phyloP scores from a whole-genome alignment of 2,329 filamentous ascomycete species.

The Cladosporium austrohemisphaericum region DNA sequence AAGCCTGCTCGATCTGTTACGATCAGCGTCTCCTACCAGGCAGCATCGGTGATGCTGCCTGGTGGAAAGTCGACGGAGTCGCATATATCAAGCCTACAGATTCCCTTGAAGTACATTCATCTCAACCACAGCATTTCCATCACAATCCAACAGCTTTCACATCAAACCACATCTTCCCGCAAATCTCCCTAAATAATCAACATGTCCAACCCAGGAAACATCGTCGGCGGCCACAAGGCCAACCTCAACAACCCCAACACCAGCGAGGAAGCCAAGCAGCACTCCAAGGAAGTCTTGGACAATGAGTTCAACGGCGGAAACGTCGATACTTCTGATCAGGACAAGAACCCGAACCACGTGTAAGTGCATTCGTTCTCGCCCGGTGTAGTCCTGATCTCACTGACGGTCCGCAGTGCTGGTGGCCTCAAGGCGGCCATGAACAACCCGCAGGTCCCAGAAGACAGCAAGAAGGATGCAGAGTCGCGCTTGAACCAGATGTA shows the following conservation, averaged over 20 bases:
- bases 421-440: conserved; percentile 43
- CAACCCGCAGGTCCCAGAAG: conserved; percentile 55
- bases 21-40: too few relatives aligned
- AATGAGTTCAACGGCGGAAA: conserved; percentile 11
- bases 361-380: conserved; percentile 31
- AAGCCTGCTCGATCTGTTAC: not conserved
- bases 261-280: conserved; percentile 54
- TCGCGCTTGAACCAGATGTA: conserved; percentile 47
- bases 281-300: conserved; percentile 45
- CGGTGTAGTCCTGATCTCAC: not conserved
- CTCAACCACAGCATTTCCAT: not conserved
- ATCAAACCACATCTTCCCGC: not conserved
- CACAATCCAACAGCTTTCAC: not conserved
- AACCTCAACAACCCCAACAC: conserved; percentile 48
- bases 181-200: not conserved
- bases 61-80: not conserved
- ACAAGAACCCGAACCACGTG: conserved; percentile 56
- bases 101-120: not conserved
- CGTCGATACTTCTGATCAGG: conserved; percentile 20
- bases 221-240: conserved; percentile 58
- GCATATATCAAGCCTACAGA: not conserved
- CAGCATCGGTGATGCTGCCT: too few relatives aligned
- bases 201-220: conserved; percentile 25
- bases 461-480: conserved; percentile 55
- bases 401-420: conserved; percentile 17